Percentiles rank a stretch among this genome's conserved stretches.
These are phyloP conservation scores for Knoxia roxburghii DNA, from an alignment of 257 asterid genomes.

Conservation along the genomic window DNA sequence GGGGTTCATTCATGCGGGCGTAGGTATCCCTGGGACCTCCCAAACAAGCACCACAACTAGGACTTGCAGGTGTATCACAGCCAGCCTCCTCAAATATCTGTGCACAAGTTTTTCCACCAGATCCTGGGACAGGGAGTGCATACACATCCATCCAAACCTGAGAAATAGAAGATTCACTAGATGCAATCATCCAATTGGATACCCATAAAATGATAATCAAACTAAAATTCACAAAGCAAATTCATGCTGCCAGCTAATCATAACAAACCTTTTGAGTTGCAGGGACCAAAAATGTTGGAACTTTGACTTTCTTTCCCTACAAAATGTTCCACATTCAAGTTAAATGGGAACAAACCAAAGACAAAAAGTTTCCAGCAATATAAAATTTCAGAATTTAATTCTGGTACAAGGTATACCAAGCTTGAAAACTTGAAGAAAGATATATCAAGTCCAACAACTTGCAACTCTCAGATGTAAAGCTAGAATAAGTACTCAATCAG, in stretches of 20 bases:
- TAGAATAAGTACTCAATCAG: neutral
- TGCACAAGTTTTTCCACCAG: constrained; percentile 93
- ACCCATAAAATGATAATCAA: neutral
- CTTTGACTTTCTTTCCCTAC: constrained; percentile 92
- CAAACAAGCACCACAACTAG: constrained; percentile 94
- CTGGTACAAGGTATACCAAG: neutral
- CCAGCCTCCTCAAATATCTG: constrained; percentile 99
- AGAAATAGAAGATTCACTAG: neutral
- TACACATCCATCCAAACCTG: constrained; percentile 98
- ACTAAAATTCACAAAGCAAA: constrained; percentile 5
- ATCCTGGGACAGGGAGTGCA: constrained; percentile 84
- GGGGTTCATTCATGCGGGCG: constrained; percentile 91
- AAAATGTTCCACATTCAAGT: constrained; percentile 17
- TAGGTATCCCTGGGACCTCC: constrained; percentile 96
- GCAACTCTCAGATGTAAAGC: neutral
- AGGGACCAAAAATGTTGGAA: constrained; percentile 98
- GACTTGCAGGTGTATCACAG: constrained; percentile 98
- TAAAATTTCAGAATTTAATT: neutral
- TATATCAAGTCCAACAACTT: neutral
- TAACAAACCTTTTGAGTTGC: constrained; percentile 88
- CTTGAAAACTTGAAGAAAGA: neutral
- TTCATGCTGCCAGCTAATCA: neutral
- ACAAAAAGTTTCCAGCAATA: neutral
- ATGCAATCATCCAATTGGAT: neutral
- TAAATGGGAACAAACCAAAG: neutral